Conservation (phyloP, 192 early-diverging fungal genomes). For the Rhizophagus sp. region DNA sequence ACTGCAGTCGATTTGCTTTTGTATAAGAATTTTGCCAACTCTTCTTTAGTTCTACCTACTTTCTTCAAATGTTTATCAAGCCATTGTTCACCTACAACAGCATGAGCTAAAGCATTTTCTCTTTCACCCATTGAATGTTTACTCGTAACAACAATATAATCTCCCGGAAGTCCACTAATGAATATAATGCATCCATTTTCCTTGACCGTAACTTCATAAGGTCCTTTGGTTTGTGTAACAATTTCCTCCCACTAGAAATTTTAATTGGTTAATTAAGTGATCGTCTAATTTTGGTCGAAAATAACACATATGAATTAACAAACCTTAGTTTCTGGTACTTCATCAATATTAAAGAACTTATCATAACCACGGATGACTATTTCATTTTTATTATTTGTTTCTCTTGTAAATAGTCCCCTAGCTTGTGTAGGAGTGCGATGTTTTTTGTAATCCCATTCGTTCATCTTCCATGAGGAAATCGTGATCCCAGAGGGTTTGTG, state of each 20-base stretch:
- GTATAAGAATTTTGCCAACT: slow-evolving; percentile 74
- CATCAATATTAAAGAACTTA: slow-evolving; percentile 93
- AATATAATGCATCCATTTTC: slow-evolving; percentile 98
- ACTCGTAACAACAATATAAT: slow-evolving; percentile 77
- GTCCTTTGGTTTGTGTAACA: slow-evolving; percentile 64
- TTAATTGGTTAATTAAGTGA: slow-evolving; percentile 22
- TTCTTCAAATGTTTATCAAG: slow-evolving; percentile 61
- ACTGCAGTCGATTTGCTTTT: slow-evolving; percentile 80
- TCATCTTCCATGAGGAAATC: slow-evolving; percentile 63
- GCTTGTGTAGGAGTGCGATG: slow-evolving; percentile 71
- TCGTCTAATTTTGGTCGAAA: neutral
- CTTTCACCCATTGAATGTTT: slow-evolving; percentile 72
- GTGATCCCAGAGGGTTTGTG: neutral
- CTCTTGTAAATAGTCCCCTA: slow-evolving; percentile 78
- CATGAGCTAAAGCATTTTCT: slow-evolving; percentile 46
- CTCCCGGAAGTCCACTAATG: slow-evolving; percentile 56
- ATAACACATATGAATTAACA: neutral
- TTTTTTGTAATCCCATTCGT: slow-evolving; percentile 70
- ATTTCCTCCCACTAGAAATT: slow-evolving; percentile 57
- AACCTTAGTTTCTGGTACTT: slow-evolving; percentile 60
- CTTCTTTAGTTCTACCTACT: slow-evolving; percentile 57
- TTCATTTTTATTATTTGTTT: slow-evolving; percentile 36
- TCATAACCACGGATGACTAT: slow-evolving; percentile 92
- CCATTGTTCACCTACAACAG: slow-evolving; percentile 72
- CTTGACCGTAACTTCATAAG: slow-evolving; percentile 92